Base-by-base conservation (phyloP, 768 basidiomycete species). In the Macrolepiota fuliginosa region DNA sequence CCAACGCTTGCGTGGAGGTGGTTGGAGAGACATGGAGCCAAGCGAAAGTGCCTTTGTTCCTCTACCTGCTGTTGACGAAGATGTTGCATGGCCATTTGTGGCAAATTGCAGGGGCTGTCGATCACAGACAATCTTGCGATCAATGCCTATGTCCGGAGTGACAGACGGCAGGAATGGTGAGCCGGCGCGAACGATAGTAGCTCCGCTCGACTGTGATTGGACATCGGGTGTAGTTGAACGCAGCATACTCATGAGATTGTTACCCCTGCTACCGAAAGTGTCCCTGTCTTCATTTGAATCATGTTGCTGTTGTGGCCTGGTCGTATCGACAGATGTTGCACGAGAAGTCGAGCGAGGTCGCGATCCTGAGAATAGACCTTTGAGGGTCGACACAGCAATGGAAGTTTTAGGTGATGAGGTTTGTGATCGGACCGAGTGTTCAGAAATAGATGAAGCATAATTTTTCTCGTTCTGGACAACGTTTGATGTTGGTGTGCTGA, bases 291-390 rank as follows among this genome's bases (percentile, higher is more conserved):
- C 77, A 12, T 68, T 70, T 9, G 54, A 65, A 68, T 64, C 76
- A 36, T 68, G 73, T 62, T 69, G 77, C 51, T 67, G 74, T 32
- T 63, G 72, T 37, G 63, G 65, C 27, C 65, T 64, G n/a, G 74
- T 75, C 36, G 69, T 74, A 32, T 79, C 75, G n/a, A 79, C 69
- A 5, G 80, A 78, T 7, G 81, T 74, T 15, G 83, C 77, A 40
- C 81, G 77, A 17, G 86, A 86, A 2, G 77, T 73, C 3, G 87
- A 86, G 3, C 85, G 81, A 37, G 86, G 84, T 4, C 88, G 83
- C 12, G 73, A 66, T 15, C 72, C 74, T 32, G 77, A 72, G 65
- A 89, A 88, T 32, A 90, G 70, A 10, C 84, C 82, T 67, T 85
- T 88, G 49, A 89, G 70, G 2, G 86, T 79, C 4, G 85, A 81